Conservation (phyloP, 768 basidiomycete species). For the Naganishia onofrii region DNA sequence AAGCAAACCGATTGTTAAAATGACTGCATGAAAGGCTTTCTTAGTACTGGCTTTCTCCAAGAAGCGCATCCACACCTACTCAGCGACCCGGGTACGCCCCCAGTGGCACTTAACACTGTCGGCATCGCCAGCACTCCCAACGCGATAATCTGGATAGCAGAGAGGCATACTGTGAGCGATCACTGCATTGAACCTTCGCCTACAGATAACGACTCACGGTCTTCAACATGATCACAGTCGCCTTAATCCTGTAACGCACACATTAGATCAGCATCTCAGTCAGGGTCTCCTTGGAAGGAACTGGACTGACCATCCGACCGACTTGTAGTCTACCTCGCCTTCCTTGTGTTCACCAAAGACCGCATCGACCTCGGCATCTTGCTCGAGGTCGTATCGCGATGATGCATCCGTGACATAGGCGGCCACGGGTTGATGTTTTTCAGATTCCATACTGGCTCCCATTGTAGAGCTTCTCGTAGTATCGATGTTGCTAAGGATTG, state of each 20-base stretch:
- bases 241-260: constrained; percentile 37
- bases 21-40: constrained; percentile 27
- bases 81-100: constrained; percentile 40
- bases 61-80: constrained; percentile 22
- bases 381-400: not conserved
- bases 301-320: constrained; percentile 41
- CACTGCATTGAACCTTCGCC: too few species aligned
- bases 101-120: constrained; percentile 36
- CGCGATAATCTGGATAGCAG: constrained; percentile 26
- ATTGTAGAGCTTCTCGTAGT: not conserved
- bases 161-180: not conserved
- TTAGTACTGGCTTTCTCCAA: not conserved
- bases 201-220: constrained; percentile 34
- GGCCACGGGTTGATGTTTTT: not conserved
- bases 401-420: constrained; percentile 19
- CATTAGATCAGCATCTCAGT: not conserved
- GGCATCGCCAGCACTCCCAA: constrained; percentile 45
- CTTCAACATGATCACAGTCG: constrained; percentile 42
- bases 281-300: not conserved
- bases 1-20: constrained; percentile 33
- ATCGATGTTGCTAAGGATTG: constrained; percentile 1
- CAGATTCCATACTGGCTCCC: constrained; percentile 5
- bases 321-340: constrained; percentile 39
- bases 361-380: constrained; percentile 36
- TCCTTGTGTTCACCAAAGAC: constrained; percentile 39